Percentiles rank a stretch among this genome's conserved stretches.
These are phyloP conservation scores for Fagopyrum homotropicum DNA, from an alignment of 148 eudicot genomes.

Conservation along the genomic window DNA sequence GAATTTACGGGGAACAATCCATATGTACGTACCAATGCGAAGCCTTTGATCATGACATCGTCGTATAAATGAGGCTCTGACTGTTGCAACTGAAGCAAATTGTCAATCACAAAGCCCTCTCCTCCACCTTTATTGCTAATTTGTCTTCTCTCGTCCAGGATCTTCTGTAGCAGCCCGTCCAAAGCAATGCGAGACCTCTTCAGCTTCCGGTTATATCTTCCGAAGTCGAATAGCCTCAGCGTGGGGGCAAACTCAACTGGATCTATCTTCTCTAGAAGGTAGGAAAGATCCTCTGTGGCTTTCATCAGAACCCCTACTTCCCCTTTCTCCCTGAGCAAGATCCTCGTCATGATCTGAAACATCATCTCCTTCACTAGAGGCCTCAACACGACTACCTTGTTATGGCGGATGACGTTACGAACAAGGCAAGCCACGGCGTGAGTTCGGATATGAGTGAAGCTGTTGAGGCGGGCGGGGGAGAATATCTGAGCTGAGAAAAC, in stretches of 20 bases:
- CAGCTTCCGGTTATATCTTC: slow-evolving; percentile 5
- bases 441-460: background rate
- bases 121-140: background rate
- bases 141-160: slow-evolving; percentile 15
- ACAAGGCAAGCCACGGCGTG: slow-evolving; percentile 15
- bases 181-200: background rate
- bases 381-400: slow-evolving; percentile 17
- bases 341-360: slow-evolving; percentile 18
- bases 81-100: slow-evolving; percentile 18
- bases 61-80: slow-evolving; percentile 15
- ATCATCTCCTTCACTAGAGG: slow-evolving; percentile 16
- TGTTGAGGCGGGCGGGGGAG: slow-evolving; percentile 18
- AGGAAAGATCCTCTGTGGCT: slow-evolving; percentile 5
- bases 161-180: slow-evolving; percentile 14
- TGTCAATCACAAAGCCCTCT: slow-evolving; percentile 11
- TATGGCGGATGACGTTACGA: background rate
- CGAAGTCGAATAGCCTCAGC: slow-evolving; percentile 16
- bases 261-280: slow-evolving; percentile 7
- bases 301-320: slow-evolving; percentile 14
- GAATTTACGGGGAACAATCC: background rate
- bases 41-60: slow-evolving; percentile 17
- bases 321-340: slow-evolving; percentile 20
- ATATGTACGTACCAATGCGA: slow-evolving; percentile 5
- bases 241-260: slow-evolving; percentile 19
- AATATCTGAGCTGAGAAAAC: slow-evolving; percentile 11